Base-by-base conservation (phyloP, 2,329 filamentous ascomycete genomes). In the Bipolaris gigantea region DNA sequence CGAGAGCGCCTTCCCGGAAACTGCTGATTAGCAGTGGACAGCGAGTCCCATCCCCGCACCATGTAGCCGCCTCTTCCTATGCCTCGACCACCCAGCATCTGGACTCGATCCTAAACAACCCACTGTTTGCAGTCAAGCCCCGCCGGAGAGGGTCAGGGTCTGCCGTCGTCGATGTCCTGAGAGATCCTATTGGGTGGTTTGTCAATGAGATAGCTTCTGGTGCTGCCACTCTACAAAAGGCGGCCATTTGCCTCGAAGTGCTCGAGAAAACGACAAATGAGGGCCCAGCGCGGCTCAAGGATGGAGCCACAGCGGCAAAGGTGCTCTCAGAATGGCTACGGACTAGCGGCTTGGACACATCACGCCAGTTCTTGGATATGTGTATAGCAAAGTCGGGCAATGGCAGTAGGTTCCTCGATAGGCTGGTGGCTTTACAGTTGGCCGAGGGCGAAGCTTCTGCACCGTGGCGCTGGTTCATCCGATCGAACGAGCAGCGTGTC, bases 41-140 rank as follows among this genome's bases (percentile, higher is more conserved):
- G 9, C 46, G 30, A 25, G 43, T 42, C 11, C 36, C 50, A 53
- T 53, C 63, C 1, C 39, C 59, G 8, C 53, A 44, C 18, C 57
- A 47, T 32, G 35, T 49, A 15, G 48, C 65, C 7, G 77, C 76
- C 3, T 77, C 76, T 5, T 49, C 46, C 5, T 70, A 73, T 18
- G 67, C 64, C 38, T 63, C 71, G 44, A 73, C 80, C 1, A 75
- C 78, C 45, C 70, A 68, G 45, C 81, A 83, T 63, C 66, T 84
- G 53, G 67, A 78, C 32, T 78, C 80, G 6, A 75, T 84, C 30
- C 64, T 84, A 34, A 77, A 75, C 13, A 82, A 80, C 62, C 81
- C 81, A 4, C 68, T 83, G 5, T 75, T 84, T 48, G 67, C 72
- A 18, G 59, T 65, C n/a, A 66, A 62, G 49, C 70, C 70, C 9